These are phyloP conservation scores for Podila verticillata DNA, from an alignment of 192 early-diverging fungal genomes.

Conservation along the genomic window DNA sequence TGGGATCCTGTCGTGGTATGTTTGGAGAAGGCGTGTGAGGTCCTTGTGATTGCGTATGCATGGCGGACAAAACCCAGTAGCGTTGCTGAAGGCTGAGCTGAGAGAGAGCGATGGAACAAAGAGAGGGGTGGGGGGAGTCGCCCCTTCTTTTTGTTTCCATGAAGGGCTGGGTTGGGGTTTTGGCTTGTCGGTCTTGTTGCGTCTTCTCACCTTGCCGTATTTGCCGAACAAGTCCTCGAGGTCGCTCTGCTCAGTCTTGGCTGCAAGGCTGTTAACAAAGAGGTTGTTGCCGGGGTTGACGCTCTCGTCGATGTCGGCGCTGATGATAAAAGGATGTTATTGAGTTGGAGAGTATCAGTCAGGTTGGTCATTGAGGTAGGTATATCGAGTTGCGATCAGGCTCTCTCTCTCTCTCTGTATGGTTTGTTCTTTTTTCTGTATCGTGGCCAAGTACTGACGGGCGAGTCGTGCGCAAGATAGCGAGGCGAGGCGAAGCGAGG, in stretches of 20 bases:
- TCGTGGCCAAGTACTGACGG: too few relatives aligned
- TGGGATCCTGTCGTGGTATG: not conserved
- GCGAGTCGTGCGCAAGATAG: slow-evolving; percentile 1
- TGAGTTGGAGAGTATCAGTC: slow-evolving; percentile 6
- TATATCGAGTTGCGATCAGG: too few relatives aligned
- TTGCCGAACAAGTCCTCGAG: slow-evolving; percentile 71
- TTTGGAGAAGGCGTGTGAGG: not conserved
- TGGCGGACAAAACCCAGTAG: not conserved
- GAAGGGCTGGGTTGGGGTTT: too few relatives aligned
- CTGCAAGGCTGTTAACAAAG: slow-evolving; percentile 71
- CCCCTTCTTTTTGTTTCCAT: too few relatives aligned
- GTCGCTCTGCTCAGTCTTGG: slow-evolving; percentile 61
- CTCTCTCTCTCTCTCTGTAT: too few relatives aligned
- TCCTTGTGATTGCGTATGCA: not conserved
- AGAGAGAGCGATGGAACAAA: not conserved
- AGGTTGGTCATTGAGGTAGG: not conserved
- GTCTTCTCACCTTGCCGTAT: slow-evolving; percentile 66
- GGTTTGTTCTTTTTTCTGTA: too few relatives aligned
- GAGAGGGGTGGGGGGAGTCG: not conserved
- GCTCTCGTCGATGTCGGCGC: slow-evolving; percentile 25
- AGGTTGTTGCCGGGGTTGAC: slow-evolving; percentile 70
- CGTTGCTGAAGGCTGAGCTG: slow-evolving; percentile 6
- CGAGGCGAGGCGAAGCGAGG: too few relatives aligned
- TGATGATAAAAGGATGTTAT: slow-evolving; percentile 1
- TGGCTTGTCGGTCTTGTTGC: not conserved